These are phyloP conservation scores for Aquilaria yunnanensis DNA, from an alignment of 345 rosid genomes.

Conservation along the genomic window DNA sequence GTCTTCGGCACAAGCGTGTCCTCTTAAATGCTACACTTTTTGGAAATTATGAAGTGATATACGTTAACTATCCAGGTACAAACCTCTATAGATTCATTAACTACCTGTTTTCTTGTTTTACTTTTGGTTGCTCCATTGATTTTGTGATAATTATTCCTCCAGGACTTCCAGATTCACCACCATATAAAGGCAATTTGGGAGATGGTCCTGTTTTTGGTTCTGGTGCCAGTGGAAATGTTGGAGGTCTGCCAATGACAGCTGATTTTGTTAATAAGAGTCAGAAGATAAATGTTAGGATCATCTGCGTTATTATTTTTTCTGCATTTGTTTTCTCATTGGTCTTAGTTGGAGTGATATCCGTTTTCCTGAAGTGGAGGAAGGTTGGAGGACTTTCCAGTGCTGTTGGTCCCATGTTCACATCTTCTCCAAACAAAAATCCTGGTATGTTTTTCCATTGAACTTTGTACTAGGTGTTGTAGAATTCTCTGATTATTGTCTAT, in stretches of 20 bases:
- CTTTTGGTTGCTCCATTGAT: conserved; percentile 4
- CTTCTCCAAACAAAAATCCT: conserved; percentile 76
- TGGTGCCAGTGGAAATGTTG: conserved; percentile 62
- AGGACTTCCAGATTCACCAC: conserved; percentile 88
- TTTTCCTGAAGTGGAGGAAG: conserved; percentile 72
- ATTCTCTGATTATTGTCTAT: conserved; percentile 6
- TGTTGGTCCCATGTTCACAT: conserved; percentile 65
- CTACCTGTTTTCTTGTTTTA: conserved; percentile 3
- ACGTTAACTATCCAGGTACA: conserved; percentile 86
- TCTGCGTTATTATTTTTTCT: conserved; percentile 66
- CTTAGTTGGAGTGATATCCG: conserved; percentile 57
- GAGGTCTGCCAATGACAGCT: conserved; percentile 72
- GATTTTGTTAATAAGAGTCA: conserved; percentile 52
- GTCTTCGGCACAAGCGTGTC: conserved; percentile 68
- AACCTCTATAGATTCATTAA: conserved; percentile 15
- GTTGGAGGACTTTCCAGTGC: conserved; percentile 81
- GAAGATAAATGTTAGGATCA: conserved; percentile 64
- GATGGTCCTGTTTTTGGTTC: conserved; percentile 34
- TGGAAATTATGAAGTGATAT: conserved; percentile 73
- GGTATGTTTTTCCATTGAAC: conserved; percentile 34
- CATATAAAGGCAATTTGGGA: conserved; percentile 19
- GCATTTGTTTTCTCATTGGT: conserved; percentile 75
- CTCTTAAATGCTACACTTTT: conserved; percentile 71
- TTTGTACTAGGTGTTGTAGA: neutral
- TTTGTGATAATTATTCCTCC: conserved; percentile 18